A percentile compares a stretch with the other conserved stretches of the same genome.
Conservation (phyloP, 1,284 basidiomycete genomes). For the Ustilago lituana region DNA sequence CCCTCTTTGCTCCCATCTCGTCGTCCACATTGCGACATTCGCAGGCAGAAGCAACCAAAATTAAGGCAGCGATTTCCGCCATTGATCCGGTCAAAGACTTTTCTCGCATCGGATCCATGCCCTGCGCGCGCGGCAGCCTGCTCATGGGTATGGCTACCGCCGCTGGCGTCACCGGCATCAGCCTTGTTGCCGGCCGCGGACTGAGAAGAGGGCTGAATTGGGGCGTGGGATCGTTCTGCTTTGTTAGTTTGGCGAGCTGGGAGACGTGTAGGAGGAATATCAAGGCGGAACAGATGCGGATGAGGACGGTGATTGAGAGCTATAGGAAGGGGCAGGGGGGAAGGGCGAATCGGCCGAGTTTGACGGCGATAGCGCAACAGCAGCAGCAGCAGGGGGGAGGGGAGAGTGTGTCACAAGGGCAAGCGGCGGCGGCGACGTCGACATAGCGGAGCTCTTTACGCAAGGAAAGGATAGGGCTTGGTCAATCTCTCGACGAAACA, state of each 20-base stretch:
- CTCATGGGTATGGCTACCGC: slow-evolving; percentile 53
- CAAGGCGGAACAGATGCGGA: slow-evolving; percentile 44
- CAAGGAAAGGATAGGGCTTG: no score
- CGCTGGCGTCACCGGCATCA: slow-evolving; percentile 46
- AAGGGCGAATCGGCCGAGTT: slow-evolving; percentile 7
- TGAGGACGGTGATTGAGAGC: slow-evolving; percentile 46
- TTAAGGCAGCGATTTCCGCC: slow-evolving; percentile 33
- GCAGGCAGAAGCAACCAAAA: slow-evolving; percentile 26
- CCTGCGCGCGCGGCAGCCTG: slow-evolving; percentile 41
- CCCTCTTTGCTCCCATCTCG: no score
- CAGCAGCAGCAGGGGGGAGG: neutral
- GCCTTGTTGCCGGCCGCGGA: slow-evolving; percentile 43
- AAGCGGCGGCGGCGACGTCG: no score
- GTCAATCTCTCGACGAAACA: no score
- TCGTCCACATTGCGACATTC: no score
- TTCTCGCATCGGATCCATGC: slow-evolving; percentile 29
- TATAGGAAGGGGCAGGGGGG: slow-evolving; percentile 19
- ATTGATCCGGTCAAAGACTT: slow-evolving; percentile 40
- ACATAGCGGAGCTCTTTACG: no score
- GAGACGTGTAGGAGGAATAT: slow-evolving; percentile 46
- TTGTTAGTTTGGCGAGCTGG: slow-evolving; percentile 38
- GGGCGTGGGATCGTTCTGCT: slow-evolving; percentile 53
- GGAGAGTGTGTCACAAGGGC: no score
- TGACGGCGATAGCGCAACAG: slow-evolving; percentile 3
- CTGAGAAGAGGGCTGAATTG: slow-evolving; percentile 48